Percentiles rank a stretch among this genome's conserved stretches.
phyloP scores from a whole-genome alignment of 768 basidiomycete species.

The Pholiota molesta region DNA sequence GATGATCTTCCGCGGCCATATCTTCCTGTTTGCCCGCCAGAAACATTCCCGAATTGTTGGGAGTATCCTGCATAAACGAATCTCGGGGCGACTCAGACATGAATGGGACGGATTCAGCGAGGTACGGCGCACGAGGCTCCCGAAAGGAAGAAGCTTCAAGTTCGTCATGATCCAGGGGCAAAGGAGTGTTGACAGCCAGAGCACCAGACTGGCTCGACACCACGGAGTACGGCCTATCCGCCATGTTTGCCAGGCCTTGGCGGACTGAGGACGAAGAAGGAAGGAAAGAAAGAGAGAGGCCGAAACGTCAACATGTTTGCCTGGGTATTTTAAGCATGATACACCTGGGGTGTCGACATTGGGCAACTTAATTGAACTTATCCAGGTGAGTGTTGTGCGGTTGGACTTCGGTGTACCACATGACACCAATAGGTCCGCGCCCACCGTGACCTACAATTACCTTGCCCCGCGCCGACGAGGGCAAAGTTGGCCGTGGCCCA shows the following conservation, averaged over 20 bases:
- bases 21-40: slow-evolving; percentile 17
- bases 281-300: not conserved
- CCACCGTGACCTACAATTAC: not conserved
- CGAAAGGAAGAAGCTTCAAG: slow-evolving; percentile 14
- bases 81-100: slow-evolving; percentile 23
- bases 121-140: slow-evolving; percentile 22
- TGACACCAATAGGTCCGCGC: not conserved
- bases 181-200: slow-evolving; percentile 23
- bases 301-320: not conserved
- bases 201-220: slow-evolving; percentile 14
- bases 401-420: not conserved
- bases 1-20: slow-evolving; percentile 16
- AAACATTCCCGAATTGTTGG: slow-evolving; percentile 21
- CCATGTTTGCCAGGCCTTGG: slow-evolving; percentile 13
- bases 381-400: slow-evolving; percentile 1
- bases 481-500: too few species aligned
- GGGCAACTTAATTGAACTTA: not conserved
- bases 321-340: slow-evolving; percentile 7
- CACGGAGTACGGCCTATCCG: slow-evolving; percentile 13
- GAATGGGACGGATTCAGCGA: slow-evolving; percentile 11
- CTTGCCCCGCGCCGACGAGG: too few species aligned
- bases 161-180: slow-evolving; percentile 20
- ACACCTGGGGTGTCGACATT: not conserved
- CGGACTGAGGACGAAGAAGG: slow-evolving; percentile 1
- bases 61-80: slow-evolving; percentile 18